Percentiles rank a stretch among this genome's conserved stretches.
Conservation (phyloP, 2,329 filamentous ascomycete genomes). For the Venturia nashicola region DNA sequence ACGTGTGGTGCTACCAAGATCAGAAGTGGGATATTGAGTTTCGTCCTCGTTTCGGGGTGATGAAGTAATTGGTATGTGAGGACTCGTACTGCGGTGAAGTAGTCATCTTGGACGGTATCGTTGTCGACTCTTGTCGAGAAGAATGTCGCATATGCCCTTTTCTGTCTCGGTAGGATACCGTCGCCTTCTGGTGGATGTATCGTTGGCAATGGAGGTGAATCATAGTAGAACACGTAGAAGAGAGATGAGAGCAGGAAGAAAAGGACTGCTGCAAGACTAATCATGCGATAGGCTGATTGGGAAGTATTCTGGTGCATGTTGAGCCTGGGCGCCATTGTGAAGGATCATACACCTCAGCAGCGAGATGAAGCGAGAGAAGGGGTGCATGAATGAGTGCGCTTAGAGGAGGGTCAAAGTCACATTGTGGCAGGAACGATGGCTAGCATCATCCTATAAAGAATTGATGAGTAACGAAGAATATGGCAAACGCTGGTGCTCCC, state of each 20-base stretch:
- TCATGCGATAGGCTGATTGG: neutral
- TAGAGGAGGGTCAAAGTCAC: neutral
- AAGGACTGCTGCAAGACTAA: neutral
- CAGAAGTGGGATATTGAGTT: constrained; percentile 5
- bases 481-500: neutral
- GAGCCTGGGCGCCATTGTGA: neutral
- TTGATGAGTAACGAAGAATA: neutral
- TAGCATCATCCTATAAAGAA: neutral
- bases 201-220: neutral
- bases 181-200: neutral
- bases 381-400: too few relatives aligned
- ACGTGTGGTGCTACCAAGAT: constrained; percentile 9
- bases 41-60: constrained; percentile 2
- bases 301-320: neutral
- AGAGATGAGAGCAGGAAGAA: neutral
- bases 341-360: neutral
- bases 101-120: constrained; percentile 4
- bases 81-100: constrained; percentile 10
- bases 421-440: neutral
- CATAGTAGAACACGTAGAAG: neutral
- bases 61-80: constrained; percentile 11
- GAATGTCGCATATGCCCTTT: neutral
- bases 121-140: neutral
- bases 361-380: neutral
- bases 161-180: neutral